Evolutionary conservation across 768 basidiomycete genomes (phyloP).

Genomic region (Auricularia sp.): DNA sequence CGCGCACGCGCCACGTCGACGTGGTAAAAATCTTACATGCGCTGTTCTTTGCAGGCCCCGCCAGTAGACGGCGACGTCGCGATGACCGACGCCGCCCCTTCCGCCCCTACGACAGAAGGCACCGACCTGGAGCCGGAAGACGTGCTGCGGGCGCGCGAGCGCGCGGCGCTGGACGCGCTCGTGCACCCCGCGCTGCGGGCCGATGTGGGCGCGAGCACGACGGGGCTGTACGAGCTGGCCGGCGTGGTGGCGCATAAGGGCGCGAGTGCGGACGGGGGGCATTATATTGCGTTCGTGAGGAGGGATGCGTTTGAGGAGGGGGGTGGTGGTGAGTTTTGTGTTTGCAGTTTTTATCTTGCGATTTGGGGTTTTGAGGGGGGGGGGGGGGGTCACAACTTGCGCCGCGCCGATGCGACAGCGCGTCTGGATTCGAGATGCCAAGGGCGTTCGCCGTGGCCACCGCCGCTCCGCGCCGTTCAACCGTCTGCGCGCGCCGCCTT

Average conservation of each 20-base stretch:
- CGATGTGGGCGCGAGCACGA: slow-evolving; percentile 65
- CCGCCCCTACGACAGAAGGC: slow-evolving; percentile 13
- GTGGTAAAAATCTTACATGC: no score
- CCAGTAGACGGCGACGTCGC: slow-evolving; percentile 34
- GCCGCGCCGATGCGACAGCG: no score
- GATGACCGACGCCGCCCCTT: slow-evolving; percentile 29
- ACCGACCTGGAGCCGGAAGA: slow-evolving; percentile 57
- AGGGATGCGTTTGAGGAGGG: slow-evolving; percentile 54
- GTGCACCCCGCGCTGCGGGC: slow-evolving; percentile 50
- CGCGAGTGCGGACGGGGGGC: slow-evolving; percentile 85
- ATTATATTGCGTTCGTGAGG: slow-evolving; percentile 90
- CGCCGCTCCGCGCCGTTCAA: no score
- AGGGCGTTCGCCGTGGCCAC: no score
- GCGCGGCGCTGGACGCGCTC: slow-evolving; percentile 49
- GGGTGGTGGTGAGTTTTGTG: slow-evolving; percentile 13
- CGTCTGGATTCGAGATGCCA: no score
- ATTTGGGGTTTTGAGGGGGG: no score
- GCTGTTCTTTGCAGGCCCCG: slow-evolving; percentile 6
- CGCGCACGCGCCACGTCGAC: no score
- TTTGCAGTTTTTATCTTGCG: no score
- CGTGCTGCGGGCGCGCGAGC: slow-evolving; percentile 54
- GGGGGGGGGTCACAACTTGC: no score
- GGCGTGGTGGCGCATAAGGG: slow-evolving; percentile 98
- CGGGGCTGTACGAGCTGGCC: slow-evolving; percentile 83
- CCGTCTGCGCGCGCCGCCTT: no score